A percentile compares a stretch with the other conserved stretches of the same genome.
These are phyloP conservation scores for Phytophthora cactorum DNA, from an alignment of 352 stramenopile genomes.

Conservation along the genomic window DNA sequence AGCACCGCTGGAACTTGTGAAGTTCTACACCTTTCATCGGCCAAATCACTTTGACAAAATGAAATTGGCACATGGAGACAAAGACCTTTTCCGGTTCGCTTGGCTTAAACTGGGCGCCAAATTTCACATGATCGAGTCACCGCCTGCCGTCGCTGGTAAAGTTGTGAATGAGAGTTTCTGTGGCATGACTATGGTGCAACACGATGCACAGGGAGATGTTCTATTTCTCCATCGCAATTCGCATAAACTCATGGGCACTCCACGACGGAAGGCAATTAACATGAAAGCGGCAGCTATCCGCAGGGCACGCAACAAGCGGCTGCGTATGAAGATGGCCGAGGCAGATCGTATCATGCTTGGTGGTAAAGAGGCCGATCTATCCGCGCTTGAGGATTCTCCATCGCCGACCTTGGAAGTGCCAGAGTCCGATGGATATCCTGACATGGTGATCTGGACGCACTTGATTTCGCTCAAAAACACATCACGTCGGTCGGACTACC, in stretches of 20 bases:
- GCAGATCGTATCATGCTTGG: conserved; percentile 21
- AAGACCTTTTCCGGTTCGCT: conserved; percentile 65
- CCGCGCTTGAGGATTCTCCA: conserved; percentile 15
- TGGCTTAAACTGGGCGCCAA: conserved; percentile 51
- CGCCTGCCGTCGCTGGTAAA: conserved; percentile 44
- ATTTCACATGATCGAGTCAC: conserved; percentile 55
- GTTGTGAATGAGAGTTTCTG: conserved; percentile 49
- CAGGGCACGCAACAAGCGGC: conserved; percentile 27
- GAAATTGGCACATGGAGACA: conserved; percentile 55
- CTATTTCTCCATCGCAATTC: conserved; percentile 63
- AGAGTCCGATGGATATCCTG: conserved; percentile 36
- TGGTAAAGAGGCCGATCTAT: not conserved
- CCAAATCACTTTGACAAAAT: conserved; percentile 44
- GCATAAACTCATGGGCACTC: conserved; percentile 44
- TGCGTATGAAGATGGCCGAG: conserved; percentile 36
- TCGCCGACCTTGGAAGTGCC: conserved; percentile 27
- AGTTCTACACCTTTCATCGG: conserved; percentile 48
- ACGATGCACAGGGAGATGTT: conserved; percentile 39
- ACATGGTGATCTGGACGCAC: conserved; percentile 69
- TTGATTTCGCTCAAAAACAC: conserved; percentile 59
- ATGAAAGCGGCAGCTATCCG: conserved; percentile 34
- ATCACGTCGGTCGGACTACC: conserved; percentile 45
- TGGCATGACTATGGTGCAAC: conserved; percentile 58
- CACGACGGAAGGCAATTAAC: conserved; percentile 25
- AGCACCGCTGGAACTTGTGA: conserved; percentile 39